Base-by-base conservation (phyloP, 1,139 yeast species). In the Debaryomyces psychrophilus region DNA sequence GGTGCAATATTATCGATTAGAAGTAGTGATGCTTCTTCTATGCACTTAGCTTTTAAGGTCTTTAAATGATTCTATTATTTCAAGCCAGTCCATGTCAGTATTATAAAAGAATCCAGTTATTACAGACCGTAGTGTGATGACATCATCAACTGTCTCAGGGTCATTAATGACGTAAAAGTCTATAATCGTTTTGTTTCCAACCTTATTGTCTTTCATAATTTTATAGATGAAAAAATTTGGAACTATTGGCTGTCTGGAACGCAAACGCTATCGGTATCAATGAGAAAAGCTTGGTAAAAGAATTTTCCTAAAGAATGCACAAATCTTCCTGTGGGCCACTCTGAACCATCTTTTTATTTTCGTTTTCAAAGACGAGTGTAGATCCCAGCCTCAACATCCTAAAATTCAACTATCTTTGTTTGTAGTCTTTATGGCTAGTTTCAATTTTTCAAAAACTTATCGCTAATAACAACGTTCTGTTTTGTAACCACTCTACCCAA, bases 21-120 rank as follows among this genome's bases (percentile, higher is more conserved):
- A n/a, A n/a, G n/a, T n/a, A n/a, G n/a, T n/a, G n/a, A n/a, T n/a
- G n/a, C n/a, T n/a, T n/a, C n/a, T n/a, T n/a, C n/a, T n/a, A n/a
- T n/a, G n/a, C n/a, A n/a, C 43, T 40, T 14, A 31, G 31, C 31
- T 40, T 40, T 23, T 40, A 40, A 23, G 17, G 11, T 40, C 43
- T 31, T 31, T 40, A 5, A 42, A 27, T 29, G 22, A 26, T 12
- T 15, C 27, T 22, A 25, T 42, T 7, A 27, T 35, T 9, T 35
- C 40, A n/a, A 23, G 22, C 17, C 41, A 41, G 22, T 42, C 44
- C 5, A 12, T 25, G 4, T 23, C 22, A 12, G 35, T 34, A 20
- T 36, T 34, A 34, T 36, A 42, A 22, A 40, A 40, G 27, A 42
- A 42, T 18, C 44, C 44, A 8, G 41, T 29, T 20, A 42, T 42